Conservation (phyloP, 805 yeast genomes). For the Candida tallmaniae region DNA sequence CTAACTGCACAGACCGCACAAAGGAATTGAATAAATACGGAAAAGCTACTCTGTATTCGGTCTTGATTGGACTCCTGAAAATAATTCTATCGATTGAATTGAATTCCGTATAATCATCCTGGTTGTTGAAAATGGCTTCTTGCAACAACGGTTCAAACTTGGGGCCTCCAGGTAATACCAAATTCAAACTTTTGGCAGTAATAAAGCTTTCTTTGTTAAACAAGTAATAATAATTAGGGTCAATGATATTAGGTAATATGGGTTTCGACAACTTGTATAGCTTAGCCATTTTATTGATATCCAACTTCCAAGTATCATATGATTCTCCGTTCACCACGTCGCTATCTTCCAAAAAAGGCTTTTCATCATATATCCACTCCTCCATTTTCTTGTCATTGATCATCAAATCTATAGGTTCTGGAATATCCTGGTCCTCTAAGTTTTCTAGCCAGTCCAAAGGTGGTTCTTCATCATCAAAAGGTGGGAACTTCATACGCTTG, state of each 20-base stretch:
- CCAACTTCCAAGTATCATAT: conserved; percentile 67
- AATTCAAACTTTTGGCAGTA: conserved; percentile 87
- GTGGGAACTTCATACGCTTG: conserved; percentile 89
- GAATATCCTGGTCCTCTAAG: conserved; percentile 65
- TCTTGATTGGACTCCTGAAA: conserved; percentile 67
- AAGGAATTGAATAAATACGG: conserved; percentile 81
- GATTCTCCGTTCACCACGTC: conserved; percentile 69
- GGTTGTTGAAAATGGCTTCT: conserved; percentile 49
- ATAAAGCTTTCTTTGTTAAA: conserved; percentile 78
- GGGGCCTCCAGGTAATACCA: conserved; percentile 93
- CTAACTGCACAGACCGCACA: conserved; percentile 58
- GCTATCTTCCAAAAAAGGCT: conserved; percentile 60
- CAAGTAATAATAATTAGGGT: conserved; percentile 60
- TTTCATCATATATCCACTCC: conserved; percentile 80
- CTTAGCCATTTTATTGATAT: conserved; percentile 56
- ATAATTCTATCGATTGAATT: conserved; percentile 85
- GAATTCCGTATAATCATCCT: conserved; percentile 83
- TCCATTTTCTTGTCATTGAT: conserved; percentile 58
- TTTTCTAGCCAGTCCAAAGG: conserved; percentile 81
- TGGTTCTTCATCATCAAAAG: conserved; percentile 97
- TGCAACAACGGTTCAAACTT: conserved; percentile 83
- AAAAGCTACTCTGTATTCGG: conserved; percentile 83
- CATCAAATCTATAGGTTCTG: conserved; percentile 65
- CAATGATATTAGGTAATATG: conserved; percentile 51
- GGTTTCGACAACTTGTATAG: conserved; percentile 71